A percentile compares a stretch with the other conserved stretches of the same genome.
phyloP scores from a whole-genome alignment of 345 rosid species.

The Acer saccharum region DNA sequence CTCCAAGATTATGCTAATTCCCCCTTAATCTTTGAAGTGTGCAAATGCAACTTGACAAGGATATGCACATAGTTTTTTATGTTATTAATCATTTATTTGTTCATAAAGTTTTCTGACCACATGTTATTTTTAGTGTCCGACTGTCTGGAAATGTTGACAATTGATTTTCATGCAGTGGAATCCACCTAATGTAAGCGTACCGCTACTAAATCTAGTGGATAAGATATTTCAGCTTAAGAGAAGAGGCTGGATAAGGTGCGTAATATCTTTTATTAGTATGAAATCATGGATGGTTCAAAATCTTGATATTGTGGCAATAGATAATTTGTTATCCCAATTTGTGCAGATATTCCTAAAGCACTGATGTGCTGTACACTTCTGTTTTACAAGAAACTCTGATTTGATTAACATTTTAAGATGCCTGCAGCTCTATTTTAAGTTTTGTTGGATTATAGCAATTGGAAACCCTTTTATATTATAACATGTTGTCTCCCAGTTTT shows the following conservation, averaged over 20 bases:
- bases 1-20: not conserved
- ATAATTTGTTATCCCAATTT: not conserved
- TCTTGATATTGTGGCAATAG: not conserved
- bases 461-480: not conserved
- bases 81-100: not conserved
- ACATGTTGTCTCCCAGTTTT: not conserved
- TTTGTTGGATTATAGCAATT: not conserved
- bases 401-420: not conserved
- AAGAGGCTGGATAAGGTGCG: slow-evolving; percentile 98
- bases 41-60: not conserved
- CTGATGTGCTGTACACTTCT: not conserved
- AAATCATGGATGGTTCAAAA: slow-evolving; percentile 12
- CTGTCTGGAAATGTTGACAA: slow-evolving; percentile 6
- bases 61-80: not conserved
- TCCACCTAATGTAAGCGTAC: slow-evolving; percentile 96
- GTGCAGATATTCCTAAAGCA: not conserved
- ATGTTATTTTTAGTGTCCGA: not conserved
- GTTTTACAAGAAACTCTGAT: not conserved
- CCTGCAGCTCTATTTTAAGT: not conserved
- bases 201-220: slow-evolving; percentile 91
- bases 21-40: not conserved
- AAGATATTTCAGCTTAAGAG: slow-evolving; percentile 94
- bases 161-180: slow-evolving; percentile 67
- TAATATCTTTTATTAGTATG: not conserved
- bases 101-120: not conserved